Evolutionary conservation across 192 early-diverging fungal genomes (phyloP).

Genomic region (Gigaspora rosea): DNA sequence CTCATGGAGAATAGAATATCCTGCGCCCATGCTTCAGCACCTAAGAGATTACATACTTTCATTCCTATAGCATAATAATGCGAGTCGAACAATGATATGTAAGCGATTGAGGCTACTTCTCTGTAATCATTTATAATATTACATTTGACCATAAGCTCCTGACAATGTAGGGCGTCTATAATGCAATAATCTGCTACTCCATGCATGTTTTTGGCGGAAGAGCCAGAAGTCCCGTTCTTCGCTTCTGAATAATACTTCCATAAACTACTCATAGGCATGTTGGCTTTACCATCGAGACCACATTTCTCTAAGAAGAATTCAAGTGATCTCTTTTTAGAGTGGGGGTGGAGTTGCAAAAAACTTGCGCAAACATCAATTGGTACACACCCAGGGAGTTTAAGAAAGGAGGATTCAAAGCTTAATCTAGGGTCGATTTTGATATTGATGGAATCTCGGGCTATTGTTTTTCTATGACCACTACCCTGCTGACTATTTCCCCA

Average conservation of each 20-base stretch:
- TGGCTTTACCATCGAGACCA: background rate
- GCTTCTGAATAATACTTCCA: too few species aligned
- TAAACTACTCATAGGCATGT: too few species aligned
- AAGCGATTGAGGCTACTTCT: conserved; percentile 7
- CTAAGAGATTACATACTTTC: conserved; percentile 23
- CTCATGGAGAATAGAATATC: background rate
- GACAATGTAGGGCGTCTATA: background rate
- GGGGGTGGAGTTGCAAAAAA: too few species aligned
- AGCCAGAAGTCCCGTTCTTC: background rate
- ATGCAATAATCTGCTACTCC: conserved; percentile 18
- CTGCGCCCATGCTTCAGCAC: background rate
- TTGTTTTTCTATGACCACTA: too few species aligned
- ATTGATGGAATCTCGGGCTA: too few species aligned
- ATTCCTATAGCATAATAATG: conserved; percentile 3
- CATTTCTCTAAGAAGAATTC: too few species aligned
- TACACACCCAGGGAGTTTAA: too few species aligned
- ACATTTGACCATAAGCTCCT: conserved; percentile 10
- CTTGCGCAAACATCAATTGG: too few species aligned
- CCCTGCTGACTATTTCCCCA: too few species aligned
- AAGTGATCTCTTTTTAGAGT: too few species aligned
- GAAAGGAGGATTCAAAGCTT: too few species aligned
- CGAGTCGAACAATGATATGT: background rate
- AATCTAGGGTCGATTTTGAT: too few species aligned
- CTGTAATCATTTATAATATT: conserved; percentile 21
- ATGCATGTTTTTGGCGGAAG: background rate